Percentiles rank a stretch among this genome's conserved stretches.
Evolutionary conservation across 2,329 filamentous ascomycete species (phyloP).

Genomic region (Botrytis fabae): DNA sequence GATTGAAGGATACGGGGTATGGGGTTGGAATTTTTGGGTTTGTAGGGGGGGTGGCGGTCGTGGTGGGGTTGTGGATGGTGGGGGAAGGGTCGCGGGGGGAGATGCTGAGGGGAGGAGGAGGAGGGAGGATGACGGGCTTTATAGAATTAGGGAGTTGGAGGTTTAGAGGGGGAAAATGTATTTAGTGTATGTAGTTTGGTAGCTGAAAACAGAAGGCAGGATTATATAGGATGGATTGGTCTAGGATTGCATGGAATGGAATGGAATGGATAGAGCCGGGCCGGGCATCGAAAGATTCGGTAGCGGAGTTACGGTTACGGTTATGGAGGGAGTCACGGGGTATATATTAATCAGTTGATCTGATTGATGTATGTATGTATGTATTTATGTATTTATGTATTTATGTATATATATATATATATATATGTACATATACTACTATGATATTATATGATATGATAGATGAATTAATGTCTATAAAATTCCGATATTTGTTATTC

Average conservation of each 20-base stretch:
- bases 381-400: no score
- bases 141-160: neutral
- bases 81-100: neutral
- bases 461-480: neutral
- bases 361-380: neutral
- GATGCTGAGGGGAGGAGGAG: neutral
- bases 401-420: no score
- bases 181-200: neutral
- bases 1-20: neutral
- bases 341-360: neutral
- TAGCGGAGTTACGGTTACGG: neutral
- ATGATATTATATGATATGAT: neutral
- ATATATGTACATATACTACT: neutral
- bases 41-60: neutral
- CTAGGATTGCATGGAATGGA: neutral
- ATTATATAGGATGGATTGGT: neutral
- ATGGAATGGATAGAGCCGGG: no score
- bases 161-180: neutral
- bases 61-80: neutral
- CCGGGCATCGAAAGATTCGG: neutral
- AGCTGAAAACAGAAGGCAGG: neutral
- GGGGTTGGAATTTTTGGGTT: neutral
- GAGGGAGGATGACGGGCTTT: neutral
- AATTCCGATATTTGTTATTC: neutral
- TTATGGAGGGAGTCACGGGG: neutral